A percentile compares a stretch with the other conserved stretches of the same genome.
phyloP scores from a whole-genome alignment of 2,329 filamentous ascomycete genomes.

The Fusarium circinatum region DNA sequence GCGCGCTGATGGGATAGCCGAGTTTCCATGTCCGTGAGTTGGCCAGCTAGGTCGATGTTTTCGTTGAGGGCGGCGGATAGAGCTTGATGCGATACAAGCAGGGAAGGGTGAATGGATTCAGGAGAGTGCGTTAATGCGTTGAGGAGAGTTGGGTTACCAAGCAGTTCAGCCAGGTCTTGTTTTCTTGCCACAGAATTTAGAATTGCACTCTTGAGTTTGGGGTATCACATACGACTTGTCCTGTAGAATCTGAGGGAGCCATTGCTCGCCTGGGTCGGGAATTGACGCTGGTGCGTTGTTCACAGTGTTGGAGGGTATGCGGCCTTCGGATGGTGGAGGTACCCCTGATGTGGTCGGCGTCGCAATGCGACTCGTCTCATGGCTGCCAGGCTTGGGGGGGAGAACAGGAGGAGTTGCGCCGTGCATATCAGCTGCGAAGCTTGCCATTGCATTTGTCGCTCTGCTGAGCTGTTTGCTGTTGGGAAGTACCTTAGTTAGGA shows the following conservation, averaged over 20 bases:
- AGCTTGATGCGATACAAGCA: conserved; percentile 70
- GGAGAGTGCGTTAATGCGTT: conserved; percentile 77
- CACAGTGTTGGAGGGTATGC: conserved; percentile 26
- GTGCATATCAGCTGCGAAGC: conserved; percentile 44
- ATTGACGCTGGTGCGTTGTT: conserved; percentile 50
- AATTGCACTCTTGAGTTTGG: conserved; percentile 2
- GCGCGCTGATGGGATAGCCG: conserved; percentile 70
- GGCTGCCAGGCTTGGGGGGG: conserved; percentile 77
- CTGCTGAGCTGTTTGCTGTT: not conserved
- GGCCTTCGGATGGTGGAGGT: conserved; percentile 54
- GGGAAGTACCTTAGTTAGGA: not conserved
- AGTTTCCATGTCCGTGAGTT: conserved; percentile 69
- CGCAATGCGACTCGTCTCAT: conserved; percentile 73
- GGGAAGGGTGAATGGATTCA: conserved; percentile 76
- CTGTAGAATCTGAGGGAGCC: conserved; percentile 80
- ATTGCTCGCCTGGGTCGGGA: conserved; percentile 73
- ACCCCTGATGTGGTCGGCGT: conserved; percentile 66
- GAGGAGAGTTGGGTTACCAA: conserved; percentile 73
- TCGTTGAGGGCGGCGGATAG: conserved; percentile 73
- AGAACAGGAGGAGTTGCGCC: conserved; percentile 68
- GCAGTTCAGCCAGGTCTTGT: conserved; percentile 77
- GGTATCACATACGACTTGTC: conserved; percentile 77
- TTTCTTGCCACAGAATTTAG: conserved; percentile 63
- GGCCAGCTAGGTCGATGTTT: conserved; percentile 76
- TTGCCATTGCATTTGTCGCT: conserved; percentile 39